Percentiles rank a stretch among this genome's conserved stretches.
Conservation (phyloP, 139 green algal species). For the Chlamydomonas sp. region DNA sequence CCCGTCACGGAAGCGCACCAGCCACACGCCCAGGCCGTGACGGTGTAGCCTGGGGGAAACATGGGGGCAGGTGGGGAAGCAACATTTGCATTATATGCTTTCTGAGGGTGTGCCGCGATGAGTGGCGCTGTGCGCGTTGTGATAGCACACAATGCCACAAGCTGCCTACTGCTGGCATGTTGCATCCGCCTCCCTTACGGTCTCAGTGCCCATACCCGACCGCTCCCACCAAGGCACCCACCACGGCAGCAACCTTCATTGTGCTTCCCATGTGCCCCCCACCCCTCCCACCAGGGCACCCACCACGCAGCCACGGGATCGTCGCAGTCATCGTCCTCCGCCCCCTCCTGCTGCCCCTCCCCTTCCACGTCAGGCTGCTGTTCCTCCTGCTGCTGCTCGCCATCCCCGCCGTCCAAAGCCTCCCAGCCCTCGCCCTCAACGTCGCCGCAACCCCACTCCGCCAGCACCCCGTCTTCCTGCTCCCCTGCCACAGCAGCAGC, state of each 20-base stretch:
- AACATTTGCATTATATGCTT: no score
- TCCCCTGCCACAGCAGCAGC: not conserved
- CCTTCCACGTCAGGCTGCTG: not conserved
- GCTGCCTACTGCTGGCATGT: no score
- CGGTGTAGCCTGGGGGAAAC: not conserved
- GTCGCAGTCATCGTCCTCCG: not conserved
- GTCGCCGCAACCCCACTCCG: not conserved
- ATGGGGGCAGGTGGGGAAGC: not conserved
- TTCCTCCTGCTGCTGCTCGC: not conserved
- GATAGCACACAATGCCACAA: no score
- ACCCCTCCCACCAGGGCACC: not conserved
- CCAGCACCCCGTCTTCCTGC: not conserved
- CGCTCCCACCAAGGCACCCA: no score
- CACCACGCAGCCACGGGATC: conserved; percentile 32
- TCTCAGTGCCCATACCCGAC: no score
- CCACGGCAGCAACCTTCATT: not conserved
- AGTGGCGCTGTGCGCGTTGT: no score
- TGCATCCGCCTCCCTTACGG: no score
- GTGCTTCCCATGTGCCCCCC: not conserved
- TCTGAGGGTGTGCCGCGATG: no score
- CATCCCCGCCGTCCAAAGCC: not conserved
- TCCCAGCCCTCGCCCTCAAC: not conserved
- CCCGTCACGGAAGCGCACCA: conserved; percentile 36
- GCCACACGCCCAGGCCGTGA: conserved; percentile 18
- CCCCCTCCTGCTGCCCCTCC: not conserved